These are phyloP conservation scores for Acidiella bohemica DNA, from an alignment of 495 filamentous ascomycete species.

Conservation along the genomic window DNA sequence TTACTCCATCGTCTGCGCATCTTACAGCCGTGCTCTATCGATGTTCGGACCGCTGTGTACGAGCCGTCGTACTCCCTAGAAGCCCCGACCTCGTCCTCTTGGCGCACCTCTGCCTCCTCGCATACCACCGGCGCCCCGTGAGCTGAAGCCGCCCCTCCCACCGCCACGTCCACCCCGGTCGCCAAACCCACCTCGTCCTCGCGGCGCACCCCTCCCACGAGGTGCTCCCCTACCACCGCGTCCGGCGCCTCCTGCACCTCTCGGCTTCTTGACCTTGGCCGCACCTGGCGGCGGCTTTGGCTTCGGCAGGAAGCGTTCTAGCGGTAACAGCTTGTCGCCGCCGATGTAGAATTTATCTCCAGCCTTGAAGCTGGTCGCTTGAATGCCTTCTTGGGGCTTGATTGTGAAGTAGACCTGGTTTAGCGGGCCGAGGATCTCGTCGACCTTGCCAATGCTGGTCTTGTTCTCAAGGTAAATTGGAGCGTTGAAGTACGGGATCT, in stretches of 20 bases:
- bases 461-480: constrained; percentile 98
- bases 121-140: too few species aligned
- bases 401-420: constrained; percentile 97
- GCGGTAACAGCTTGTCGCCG: constrained; percentile 80
- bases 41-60: neutral
- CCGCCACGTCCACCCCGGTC: constrained; percentile 11
- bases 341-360: constrained; percentile 97
- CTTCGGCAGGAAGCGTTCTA: constrained; percentile 93
- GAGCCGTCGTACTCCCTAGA: neutral
- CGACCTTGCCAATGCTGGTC: constrained; percentile 71
- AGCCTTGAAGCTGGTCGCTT: constrained; percentile 81
- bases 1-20: neutral
- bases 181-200: constrained; percentile 17
- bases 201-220: constrained; percentile 16
- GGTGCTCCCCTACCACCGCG: constrained; percentile 29
- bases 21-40: neutral
- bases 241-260: constrained; percentile 35
- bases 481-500: constrained; percentile 98
- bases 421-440: constrained; percentile 88
- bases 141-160: constrained; percentile 11
- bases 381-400: constrained; percentile 90
- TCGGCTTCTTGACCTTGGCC: constrained; percentile 38
- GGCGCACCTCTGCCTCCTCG: constrained; percentile 17
- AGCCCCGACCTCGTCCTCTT: constrained; percentile 8
- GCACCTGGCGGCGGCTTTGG: constrained; percentile 68